phyloP scores from a whole-genome alignment of 768 basidiomycete genomes.

The Clitopilus passeckerianus region DNA sequence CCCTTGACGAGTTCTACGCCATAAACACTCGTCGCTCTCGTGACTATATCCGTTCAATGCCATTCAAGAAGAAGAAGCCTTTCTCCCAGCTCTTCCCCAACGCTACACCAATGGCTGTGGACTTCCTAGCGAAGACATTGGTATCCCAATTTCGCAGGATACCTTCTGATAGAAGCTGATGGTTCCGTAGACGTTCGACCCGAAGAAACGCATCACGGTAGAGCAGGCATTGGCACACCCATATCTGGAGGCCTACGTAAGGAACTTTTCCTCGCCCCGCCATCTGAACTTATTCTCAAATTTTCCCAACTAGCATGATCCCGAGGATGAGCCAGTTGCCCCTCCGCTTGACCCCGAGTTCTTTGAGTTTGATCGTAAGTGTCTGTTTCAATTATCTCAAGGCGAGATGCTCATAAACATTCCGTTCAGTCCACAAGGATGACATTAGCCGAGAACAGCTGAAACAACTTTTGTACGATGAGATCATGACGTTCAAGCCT shows the following conservation, averaged over 20 bases:
- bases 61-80: constrained; percentile 84
- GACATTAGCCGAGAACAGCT: constrained; percentile 94
- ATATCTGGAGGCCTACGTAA: constrained; percentile 87
- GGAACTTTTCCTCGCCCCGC: constrained; percentile 18
- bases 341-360: constrained; percentile 95
- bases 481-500: constrained; percentile 88
- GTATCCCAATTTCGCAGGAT: constrained; percentile 29
- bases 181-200: constrained; percentile 82
- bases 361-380: constrained; percentile 94
- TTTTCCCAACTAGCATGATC: constrained; percentile 63
- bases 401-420: constrained; percentile 4
- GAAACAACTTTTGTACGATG: constrained; percentile 90
- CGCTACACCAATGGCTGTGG: constrained; percentile 69
- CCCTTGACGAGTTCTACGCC: constrained; percentile 95
- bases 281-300: background rate
- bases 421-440: constrained; percentile 78
- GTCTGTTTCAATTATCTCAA: background rate
- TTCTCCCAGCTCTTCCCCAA: constrained; percentile 88
- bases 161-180: background rate
- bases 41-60: constrained; percentile 92
- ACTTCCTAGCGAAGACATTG: constrained; percentile 77
- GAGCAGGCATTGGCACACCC: constrained; percentile 95
- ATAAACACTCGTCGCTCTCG: constrained; percentile 90
- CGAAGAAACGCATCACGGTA: constrained; percentile 93
- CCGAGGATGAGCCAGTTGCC: constrained; percentile 94